Evolutionary conservation across 208 protist genomes (phyloP).

Genomic region (Leishmania amazonensis): DNA sequence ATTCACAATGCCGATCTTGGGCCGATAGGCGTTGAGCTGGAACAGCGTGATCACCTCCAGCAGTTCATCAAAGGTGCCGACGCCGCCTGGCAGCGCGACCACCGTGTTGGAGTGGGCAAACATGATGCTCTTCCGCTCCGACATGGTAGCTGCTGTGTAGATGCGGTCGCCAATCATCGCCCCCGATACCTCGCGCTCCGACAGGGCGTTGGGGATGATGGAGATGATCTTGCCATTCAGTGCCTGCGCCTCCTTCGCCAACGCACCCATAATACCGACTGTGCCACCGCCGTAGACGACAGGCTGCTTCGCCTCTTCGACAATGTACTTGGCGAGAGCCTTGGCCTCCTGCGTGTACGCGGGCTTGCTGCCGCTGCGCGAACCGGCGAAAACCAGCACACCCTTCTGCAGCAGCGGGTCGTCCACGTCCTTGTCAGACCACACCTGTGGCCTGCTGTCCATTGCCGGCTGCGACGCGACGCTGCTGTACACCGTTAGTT

Average conservation of each 20-base stretch:
- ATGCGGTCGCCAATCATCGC: constrained; percentile 56
- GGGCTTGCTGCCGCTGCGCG: constrained; percentile 43
- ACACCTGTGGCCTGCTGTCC: constrained; percentile 23
- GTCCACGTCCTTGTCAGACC: constrained; percentile 17
- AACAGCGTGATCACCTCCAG: constrained; percentile 83
- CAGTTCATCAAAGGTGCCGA: constrained; percentile 88
- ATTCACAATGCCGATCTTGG: constrained; percentile 79
- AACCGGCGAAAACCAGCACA: constrained; percentile 75
- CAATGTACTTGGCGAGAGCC: constrained; percentile 54
- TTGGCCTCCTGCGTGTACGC: constrained; percentile 51
- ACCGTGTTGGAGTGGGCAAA: constrained; percentile 65
- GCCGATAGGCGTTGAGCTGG: constrained; percentile 74
- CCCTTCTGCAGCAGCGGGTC: constrained; percentile 51
- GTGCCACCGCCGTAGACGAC: constrained; percentile 84
- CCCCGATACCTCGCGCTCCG: constrained; percentile 59
- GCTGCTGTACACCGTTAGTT: constrained; percentile 21
- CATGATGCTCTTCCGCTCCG: constrained; percentile 89
- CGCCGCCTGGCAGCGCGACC: constrained; percentile 75
- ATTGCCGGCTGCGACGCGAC: constrained; percentile 12
- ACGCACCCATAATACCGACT: constrained; percentile 75
- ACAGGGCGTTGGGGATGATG: constrained; percentile 62
- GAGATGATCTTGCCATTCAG: constrained; percentile 52
- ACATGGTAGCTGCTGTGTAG: constrained; percentile 77
- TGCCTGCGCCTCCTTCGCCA: constrained; percentile 41
- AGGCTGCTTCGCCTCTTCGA: constrained; percentile 30